Evolutionary conservation across 257 asterid genomes (phyloP), one percentile per base, ranked within the genome.

Genomic region (Anisodus acutangulus): DNA sequence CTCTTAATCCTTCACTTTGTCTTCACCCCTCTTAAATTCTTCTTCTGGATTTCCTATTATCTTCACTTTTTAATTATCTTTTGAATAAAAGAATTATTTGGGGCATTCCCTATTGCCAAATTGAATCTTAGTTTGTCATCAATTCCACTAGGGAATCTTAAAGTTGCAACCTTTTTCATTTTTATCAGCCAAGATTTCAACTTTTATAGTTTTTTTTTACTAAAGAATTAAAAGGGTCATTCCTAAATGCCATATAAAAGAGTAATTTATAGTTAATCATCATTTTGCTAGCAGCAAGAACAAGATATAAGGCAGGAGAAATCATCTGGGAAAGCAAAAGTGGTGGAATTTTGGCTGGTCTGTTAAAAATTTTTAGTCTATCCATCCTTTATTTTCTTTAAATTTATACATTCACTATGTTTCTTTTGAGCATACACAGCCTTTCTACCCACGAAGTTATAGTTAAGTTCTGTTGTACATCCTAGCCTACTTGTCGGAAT

Each of bases 351-450:
- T 51, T 49, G 81, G 81, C 13, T 51, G 12, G 64, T 76, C 63
- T 76, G 13, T 51, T 76, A 47, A 74, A 74, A 47, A 47, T 72
- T 41, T 72, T 45, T 72, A 72, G 59, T 72, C 41, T 47, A 19
- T 53, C 45, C 26, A 22, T 22, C 26, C 26, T 22, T 22, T 22
- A 22, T 22, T 22, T 22, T 22, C 26, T 0, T 22, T 22, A 0
- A 22, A 22, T 22, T 22, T 22, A 22, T 22, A 0, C 26, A 22
- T 22, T 22, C 26, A 22, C 26, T 22, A 22, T 22, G 26, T 22
- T 22, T 22, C 26, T 22, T 22, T 22, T 22, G 26, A 22, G 26
- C 26, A 22, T 22, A 22, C 0, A 22, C 26, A 22, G 26, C 26
- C 26, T 22, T n/a, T n/a, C n/a, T n/a, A n/a, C n/a, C n/a, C n/a